phyloP scores from a whole-genome alignment of 192 early-diverging fungal genomes.

The Thamnidium elegans region DNA sequence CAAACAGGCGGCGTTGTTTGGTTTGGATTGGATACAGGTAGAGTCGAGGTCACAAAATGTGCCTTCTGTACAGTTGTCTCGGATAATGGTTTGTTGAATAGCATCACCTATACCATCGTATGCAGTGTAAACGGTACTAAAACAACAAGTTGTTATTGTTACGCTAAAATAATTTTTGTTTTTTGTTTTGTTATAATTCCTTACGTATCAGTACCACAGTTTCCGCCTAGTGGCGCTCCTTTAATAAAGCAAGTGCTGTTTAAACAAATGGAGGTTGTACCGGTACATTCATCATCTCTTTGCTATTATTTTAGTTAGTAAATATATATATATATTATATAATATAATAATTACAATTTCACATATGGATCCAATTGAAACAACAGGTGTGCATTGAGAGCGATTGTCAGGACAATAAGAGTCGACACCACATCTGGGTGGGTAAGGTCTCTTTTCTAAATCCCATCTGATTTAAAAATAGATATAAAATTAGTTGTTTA shows the following conservation, averaged over 20 bases:
- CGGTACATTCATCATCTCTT: constrained; percentile 37
- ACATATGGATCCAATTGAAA: constrained; percentile 18
- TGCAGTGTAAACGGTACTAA: constrained; percentile 23
- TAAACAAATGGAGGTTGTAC: constrained; percentile 30
- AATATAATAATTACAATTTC: constrained; percentile 21
- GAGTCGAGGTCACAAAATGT: constrained; percentile 18
- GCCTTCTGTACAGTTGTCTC: constrained; percentile 37
- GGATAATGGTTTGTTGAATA: constrained; percentile 21
- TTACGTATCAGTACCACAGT: constrained; percentile 34
- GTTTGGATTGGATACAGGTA: constrained; percentile 16
- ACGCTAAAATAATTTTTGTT: not conserved
- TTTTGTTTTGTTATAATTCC: not conserved
- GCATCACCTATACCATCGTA: constrained; percentile 23
- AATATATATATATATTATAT: no score
- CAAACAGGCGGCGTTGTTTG: constrained; percentile 12
- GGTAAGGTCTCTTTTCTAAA: constrained; percentile 8
- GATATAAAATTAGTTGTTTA: not conserved
- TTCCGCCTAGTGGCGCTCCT: constrained; percentile 28
- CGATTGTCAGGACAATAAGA: constrained; percentile 38
- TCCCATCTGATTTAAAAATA: constrained; percentile 22
- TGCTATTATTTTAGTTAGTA: constrained; percentile 18
- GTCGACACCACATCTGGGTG: constrained; percentile 22
- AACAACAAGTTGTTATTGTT: not conserved
- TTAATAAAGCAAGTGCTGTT: constrained; percentile 32
- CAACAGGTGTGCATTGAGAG: constrained; percentile 26